Conservation (phyloP, 306 rosid genomes). For the Pachyrhizus erosus region DNA sequence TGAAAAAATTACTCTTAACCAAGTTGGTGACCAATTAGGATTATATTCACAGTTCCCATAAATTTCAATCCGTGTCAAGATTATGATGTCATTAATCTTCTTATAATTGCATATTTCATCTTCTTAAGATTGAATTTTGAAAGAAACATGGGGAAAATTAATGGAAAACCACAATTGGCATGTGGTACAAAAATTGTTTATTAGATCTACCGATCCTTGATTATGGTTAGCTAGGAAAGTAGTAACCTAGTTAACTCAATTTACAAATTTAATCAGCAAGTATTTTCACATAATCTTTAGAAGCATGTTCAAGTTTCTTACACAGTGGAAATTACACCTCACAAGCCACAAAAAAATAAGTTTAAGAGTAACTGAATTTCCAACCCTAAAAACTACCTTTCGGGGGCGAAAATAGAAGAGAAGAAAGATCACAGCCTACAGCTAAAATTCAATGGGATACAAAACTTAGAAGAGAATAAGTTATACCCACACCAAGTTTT, state of each 20-base stretch:
- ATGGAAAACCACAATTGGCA: slow-evolving; percentile 17
- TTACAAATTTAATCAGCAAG: slow-evolving; percentile 44
- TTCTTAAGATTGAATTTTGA: slow-evolving; percentile 4
- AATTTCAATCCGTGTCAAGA: slow-evolving; percentile 2
- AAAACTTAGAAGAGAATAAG: slow-evolving; percentile 13
- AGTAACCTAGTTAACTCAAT: slow-evolving; percentile 33
- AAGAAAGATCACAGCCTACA: slow-evolving; percentile 28
- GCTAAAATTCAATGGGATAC: slow-evolving; percentile 38
- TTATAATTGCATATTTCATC: background rate
- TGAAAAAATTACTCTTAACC: background rate
- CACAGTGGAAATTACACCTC: slow-evolving; percentile 42
- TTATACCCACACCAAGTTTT: slow-evolving; percentile 10
- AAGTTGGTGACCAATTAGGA: slow-evolving; percentile 12
- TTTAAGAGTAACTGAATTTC: slow-evolving; percentile 22
- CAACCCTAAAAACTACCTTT: slow-evolving; percentile 38
- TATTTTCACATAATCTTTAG: slow-evolving; percentile 32
- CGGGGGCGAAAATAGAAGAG: background rate
- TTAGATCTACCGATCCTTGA: background rate
- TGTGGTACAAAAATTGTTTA: slow-evolving; percentile 1
- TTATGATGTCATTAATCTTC: slow-evolving; percentile 26
- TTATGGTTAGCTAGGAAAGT: slow-evolving; percentile 27
- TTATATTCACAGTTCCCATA: slow-evolving; percentile 21
- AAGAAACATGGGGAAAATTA: background rate
- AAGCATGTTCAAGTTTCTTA: slow-evolving; percentile 44
- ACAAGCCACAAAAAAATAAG: slow-evolving; percentile 29